Conservation (phyloP, 129 eudicot species). For the Chrysanthemum seticuspe region DNA sequence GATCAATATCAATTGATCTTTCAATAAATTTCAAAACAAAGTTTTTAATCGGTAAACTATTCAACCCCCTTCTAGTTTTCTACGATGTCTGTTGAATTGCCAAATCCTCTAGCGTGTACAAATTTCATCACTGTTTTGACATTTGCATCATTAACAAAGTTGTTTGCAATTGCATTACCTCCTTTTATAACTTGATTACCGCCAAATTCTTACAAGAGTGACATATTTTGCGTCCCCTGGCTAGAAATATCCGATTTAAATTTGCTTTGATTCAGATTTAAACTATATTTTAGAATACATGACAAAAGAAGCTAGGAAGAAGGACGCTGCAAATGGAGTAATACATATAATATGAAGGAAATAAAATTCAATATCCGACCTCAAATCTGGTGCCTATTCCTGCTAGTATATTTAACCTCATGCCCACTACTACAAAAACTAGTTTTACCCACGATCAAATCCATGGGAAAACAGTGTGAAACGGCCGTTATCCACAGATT, state of each 20-base stretch:
- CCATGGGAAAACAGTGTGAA: no score
- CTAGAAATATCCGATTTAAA: constrained; percentile 28
- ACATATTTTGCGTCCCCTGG: constrained; percentile 90
- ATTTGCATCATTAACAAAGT: constrained; percentile 47
- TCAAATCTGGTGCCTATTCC: constrained; percentile 95
- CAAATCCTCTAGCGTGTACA: constrained; percentile 47
- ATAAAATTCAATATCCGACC: constrained; percentile 42
- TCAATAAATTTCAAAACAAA: no score
- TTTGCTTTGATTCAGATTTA: no score
- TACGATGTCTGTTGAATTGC: constrained; percentile 47
- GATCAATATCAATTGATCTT: no score
- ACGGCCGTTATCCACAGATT: no score
- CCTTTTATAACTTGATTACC: constrained; percentile 74
- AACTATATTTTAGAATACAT: no score
- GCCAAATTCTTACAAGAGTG: constrained; percentile 64
- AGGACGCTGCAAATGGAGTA: not conserved
- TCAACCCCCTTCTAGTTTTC: no score
- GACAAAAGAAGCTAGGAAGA: not conserved
- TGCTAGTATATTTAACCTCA: constrained; percentile 94
- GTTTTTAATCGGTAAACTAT: no score
- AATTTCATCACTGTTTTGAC: constrained; percentile 42
- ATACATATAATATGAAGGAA: not conserved
- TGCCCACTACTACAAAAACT: no score
- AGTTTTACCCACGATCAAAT: no score
- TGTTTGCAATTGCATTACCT: constrained; percentile 80